Evolutionary conservation across 352 stramenopile species (phyloP), one percentile per base, ranked within the genome.

Genomic region (Pythium grandisporangium): DNA sequence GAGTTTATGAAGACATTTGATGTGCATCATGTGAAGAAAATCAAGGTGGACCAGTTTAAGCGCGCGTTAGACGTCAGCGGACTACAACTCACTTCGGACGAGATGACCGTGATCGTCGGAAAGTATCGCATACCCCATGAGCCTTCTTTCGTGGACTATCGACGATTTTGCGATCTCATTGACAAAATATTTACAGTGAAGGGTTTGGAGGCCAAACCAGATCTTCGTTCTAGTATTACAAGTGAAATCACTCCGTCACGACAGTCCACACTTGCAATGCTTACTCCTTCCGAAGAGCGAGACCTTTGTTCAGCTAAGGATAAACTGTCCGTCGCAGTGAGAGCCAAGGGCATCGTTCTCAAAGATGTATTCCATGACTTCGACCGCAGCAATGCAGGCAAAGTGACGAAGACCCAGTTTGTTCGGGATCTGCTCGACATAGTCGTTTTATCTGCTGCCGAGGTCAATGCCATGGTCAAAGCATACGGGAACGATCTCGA

Each of bases 1-100:
- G 76, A 90, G 50, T 92, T 92, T 33, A 92, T 92, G 79, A 89
- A 85, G 41, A 92, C 79, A 11, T 92, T 92, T 36, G 79, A 92
- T 55, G 48, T 81, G 14, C 79, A 92, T 45, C 67, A 75, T 50
- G 72, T 86, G 8, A 90, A 93, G 63, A 87, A 84, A 35, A 88
- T 93, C 45, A 73, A 71, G 37, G 51, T 67, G 0, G 76, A 90
- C 37, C 79, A 90, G 55, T 93, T 90, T 53, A 81, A 76, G 42
- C 76, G 79, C 12, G 76, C 79, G 6, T 54, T 93, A 1, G 79
- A 93, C 33, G 63, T 84, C 6, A 89, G 74, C 30, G 79, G 76
- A 1, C 42, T 89, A 14, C 79, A 85, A 19, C 50, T 93, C 2
- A 66, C 58, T 2, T 37, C 55, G 2, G 27, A 51, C 2, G 79